A percentile compares a stretch with the other conserved stretches of the same genome.
These are phyloP conservation scores for Nymphaea thermarum DNA, from an alignment of 164 flowering plant species.

Conservation along the genomic window DNA sequence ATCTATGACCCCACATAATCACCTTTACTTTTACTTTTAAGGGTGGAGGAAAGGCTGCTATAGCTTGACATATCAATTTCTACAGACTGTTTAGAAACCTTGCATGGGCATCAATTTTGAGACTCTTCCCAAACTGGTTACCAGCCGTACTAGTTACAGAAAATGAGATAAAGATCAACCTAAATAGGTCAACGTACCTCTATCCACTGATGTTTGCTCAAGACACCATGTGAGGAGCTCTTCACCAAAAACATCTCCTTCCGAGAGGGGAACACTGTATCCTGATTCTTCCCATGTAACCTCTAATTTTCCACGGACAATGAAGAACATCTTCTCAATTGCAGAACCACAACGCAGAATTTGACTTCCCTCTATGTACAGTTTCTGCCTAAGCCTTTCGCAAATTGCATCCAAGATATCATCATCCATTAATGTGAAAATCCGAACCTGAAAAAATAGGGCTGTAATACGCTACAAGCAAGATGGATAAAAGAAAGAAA, in stretches of 20 bases:
- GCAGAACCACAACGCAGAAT: conserved; percentile 37
- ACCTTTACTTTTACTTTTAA: too few relatives aligned
- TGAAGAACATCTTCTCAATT: conserved; percentile 51
- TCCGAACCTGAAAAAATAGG: conserved; percentile 41
- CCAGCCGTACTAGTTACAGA: too few relatives aligned
- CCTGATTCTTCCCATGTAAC: conserved; percentile 36
- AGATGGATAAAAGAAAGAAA: too few relatives aligned
- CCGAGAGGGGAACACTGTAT: conserved; percentile 26
- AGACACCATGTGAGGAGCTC: conserved; percentile 88
- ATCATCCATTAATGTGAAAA: conserved; percentile 59
- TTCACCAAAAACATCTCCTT: conserved; percentile 78
- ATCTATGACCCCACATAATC: too few relatives aligned
- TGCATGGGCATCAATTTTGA: too few relatives aligned
- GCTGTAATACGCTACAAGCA: too few relatives aligned
- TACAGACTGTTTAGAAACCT: too few relatives aligned
- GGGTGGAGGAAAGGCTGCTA: too few relatives aligned
- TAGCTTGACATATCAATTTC: too few relatives aligned
- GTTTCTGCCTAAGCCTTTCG: conserved; percentile 55
- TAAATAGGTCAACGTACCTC: conserved; percentile 25
- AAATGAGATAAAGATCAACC: background rate
- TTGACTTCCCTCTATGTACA: conserved; percentile 52
- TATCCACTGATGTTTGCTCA: conserved; percentile 42
- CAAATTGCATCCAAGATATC: conserved; percentile 61
- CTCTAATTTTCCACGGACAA: conserved; percentile 61
- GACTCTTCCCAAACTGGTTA: too few relatives aligned